These are phyloP conservation scores for Rhinocladiella mackenziei DNA, from an alignment of 2,329 filamentous ascomycete genomes.

Conservation along the genomic window DNA sequence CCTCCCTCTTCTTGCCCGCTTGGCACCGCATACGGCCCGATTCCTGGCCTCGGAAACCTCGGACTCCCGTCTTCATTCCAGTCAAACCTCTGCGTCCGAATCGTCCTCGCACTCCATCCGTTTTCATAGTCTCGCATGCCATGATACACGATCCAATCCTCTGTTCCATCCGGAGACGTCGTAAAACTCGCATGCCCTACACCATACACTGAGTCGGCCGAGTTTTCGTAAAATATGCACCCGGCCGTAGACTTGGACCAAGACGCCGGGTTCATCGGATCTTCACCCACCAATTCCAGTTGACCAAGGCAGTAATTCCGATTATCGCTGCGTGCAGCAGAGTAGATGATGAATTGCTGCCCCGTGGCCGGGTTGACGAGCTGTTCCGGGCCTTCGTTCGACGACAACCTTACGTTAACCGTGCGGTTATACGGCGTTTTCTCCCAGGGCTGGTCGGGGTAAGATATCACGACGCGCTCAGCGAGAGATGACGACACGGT, in stretches of 20 bases:
- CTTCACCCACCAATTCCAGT: constrained; percentile 47
- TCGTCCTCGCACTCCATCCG: constrained; percentile 47
- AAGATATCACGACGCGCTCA: constrained; percentile 46
- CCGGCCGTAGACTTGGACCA: constrained; percentile 48
- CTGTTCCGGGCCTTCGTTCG: constrained; percentile 51
- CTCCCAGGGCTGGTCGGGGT: constrained; percentile 49
- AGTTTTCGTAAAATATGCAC: constrained; percentile 50
- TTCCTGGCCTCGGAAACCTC: constrained; percentile 47
- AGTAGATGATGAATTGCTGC: constrained; percentile 49
- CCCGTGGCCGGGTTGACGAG: constrained; percentile 46
- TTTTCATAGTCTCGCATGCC: constrained; percentile 48
- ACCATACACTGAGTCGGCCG: constrained; percentile 43
- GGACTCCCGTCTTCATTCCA: constrained; percentile 49
- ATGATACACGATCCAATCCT: constrained; percentile 54
- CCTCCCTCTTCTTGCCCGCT: constrained; percentile 19
- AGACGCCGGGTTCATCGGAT: constrained; percentile 48
- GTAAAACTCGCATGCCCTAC: constrained; percentile 52
- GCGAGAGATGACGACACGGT: constrained; percentile 45
- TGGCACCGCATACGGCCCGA: constrained; percentile 46
- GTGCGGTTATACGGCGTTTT: constrained; percentile 49
- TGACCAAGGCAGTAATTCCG: constrained; percentile 52
- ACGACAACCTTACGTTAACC: constrained; percentile 38
- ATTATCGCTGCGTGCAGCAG: constrained; percentile 49
- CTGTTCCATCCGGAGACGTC: constrained; percentile 45
- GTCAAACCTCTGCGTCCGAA: constrained; percentile 47